phyloP scores from a whole-genome alignment of 768 basidiomycete species.

The Albatrellus ellisii region DNA sequence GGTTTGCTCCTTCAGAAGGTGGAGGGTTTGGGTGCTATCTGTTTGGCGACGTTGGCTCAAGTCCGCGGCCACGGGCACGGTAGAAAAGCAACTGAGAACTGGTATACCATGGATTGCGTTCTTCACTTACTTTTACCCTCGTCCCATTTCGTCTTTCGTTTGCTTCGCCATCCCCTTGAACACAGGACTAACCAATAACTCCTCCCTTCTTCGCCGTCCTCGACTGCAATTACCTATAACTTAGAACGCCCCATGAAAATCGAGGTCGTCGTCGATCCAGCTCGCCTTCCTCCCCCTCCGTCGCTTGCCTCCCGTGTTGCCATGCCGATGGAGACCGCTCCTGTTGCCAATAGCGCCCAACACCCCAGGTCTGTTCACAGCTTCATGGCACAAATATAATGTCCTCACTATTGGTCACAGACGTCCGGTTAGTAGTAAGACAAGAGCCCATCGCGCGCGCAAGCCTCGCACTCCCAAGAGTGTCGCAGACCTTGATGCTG shows the following conservation, averaged over 20 bases:
- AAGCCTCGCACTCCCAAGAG: slow-evolving; percentile 69
- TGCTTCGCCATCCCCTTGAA: slow-evolving; percentile 19
- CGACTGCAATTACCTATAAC: slow-evolving; percentile 19
- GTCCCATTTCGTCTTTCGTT: slow-evolving; percentile 17
- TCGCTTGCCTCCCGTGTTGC: slow-evolving; percentile 79
- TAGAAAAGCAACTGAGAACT: slow-evolving; percentile 5
- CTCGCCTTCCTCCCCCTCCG: slow-evolving; percentile 42
- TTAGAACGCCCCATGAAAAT: slow-evolving; percentile 97
- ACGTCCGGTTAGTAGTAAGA: slow-evolving; percentile 26
- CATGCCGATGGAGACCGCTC: slow-evolving; percentile 39
- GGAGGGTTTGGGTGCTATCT: slow-evolving; percentile 10
- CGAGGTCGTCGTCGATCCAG: slow-evolving; percentile 89
- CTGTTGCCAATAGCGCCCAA: slow-evolving; percentile 20
- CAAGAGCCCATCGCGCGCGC: slow-evolving; percentile 29
- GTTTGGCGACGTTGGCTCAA: neutral
- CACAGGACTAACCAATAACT: slow-evolving; percentile 23
- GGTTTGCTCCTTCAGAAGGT: slow-evolving; percentile 9
- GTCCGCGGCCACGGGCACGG: neutral
- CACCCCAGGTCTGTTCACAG: slow-evolving; percentile 23
- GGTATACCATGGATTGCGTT: slow-evolving; percentile 9
- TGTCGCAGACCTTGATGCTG: slow-evolving; percentile 87
- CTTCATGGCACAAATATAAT: slow-evolving; percentile 1
- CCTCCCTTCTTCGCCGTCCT: slow-evolving; percentile 20
- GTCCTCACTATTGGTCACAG: neutral
- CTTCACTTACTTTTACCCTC: slow-evolving; percentile 12